Conservation (phyloP, 768 basidiomycete species). For the Galerina marginata region DNA sequence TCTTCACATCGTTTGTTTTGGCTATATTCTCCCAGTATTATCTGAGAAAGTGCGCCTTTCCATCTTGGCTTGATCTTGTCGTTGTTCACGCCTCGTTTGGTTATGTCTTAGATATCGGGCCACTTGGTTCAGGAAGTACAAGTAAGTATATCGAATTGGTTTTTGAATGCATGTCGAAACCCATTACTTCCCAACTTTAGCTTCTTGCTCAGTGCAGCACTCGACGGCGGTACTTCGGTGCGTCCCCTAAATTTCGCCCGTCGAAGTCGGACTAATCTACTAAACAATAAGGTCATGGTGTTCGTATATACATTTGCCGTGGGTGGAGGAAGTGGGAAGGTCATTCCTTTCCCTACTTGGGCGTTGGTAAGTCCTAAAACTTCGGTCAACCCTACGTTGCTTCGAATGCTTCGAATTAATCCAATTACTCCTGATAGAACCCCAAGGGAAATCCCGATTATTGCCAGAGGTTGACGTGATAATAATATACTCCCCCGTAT, state of each 20-base stretch:
- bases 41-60: constrained; percentile 33
- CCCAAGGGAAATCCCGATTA: constrained; percentile 39
- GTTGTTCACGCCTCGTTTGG: background rate
- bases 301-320: constrained; percentile 51
- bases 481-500: no score
- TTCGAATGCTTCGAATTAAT: no score
- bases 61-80: background rate
- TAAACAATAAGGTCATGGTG: constrained; percentile 38
- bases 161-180: background rate
- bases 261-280: background rate
- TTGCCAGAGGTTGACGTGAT: constrained; percentile 29
- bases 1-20: constrained; percentile 44
- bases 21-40: constrained; percentile 51
- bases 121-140: constrained; percentile 53
- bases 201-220: constrained; percentile 52
- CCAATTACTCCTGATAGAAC: constrained; percentile 18
- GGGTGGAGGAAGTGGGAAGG: constrained; percentile 45
- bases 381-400: background rate
- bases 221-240: constrained; percentile 56
- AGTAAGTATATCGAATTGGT: constrained; percentile 16
- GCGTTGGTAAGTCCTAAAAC: constrained; percentile 33
- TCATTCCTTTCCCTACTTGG: constrained; percentile 39
- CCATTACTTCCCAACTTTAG: constrained; percentile 8
- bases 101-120: constrained; percentile 37
- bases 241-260: background rate